Percentiles rank a stretch among this genome's conserved stretches.
Conservation (phyloP, 768 basidiomycete genomes). For the Pulveroboletus sp. region DNA sequence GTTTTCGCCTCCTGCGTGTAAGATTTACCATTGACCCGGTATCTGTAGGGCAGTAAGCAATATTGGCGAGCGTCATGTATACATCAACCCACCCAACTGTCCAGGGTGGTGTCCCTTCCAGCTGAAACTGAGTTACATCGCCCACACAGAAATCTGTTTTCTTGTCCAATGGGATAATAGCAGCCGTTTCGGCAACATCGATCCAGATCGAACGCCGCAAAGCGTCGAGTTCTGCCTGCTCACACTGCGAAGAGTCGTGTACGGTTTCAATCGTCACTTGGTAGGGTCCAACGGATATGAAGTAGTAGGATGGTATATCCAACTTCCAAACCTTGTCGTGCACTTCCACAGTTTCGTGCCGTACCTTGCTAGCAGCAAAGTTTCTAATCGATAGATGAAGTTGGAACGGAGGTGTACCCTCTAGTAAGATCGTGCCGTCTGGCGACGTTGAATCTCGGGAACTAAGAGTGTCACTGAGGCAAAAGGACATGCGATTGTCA, state of each 20-base stretch:
- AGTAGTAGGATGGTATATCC: slow-evolving; percentile 62
- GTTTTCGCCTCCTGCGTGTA: slow-evolving; percentile 69
- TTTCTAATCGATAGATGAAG: slow-evolving; percentile 73
- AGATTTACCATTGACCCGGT: slow-evolving; percentile 72
- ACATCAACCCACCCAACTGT: slow-evolving; percentile 58
- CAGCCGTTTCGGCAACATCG: slow-evolving; percentile 95
- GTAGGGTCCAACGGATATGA: slow-evolving; percentile 79
- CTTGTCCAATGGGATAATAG: slow-evolving; percentile 80
- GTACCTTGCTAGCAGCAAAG: slow-evolving; percentile 63
- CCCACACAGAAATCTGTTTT: slow-evolving; percentile 85
- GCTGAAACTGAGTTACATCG: slow-evolving; percentile 83
- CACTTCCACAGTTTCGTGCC: slow-evolving; percentile 52
- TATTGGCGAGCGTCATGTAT: not conserved
- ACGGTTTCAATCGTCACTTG: slow-evolving; percentile 74
- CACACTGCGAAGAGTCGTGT: slow-evolving; percentile 77
- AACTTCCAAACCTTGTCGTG: slow-evolving; percentile 59
- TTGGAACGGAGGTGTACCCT: slow-evolving; percentile 84
- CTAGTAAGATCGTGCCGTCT: slow-evolving; percentile 59
- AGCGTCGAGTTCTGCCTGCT: slow-evolving; percentile 63
- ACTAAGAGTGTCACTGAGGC: slow-evolving; percentile 63
- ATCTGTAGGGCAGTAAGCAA: slow-evolving; percentile 41
- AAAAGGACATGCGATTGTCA: slow-evolving; percentile 63
- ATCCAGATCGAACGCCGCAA: slow-evolving; percentile 65
- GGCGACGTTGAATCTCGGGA: slow-evolving; percentile 46
- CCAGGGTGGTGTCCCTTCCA: slow-evolving; percentile 95